A percentile compares a stretch with the other conserved stretches of the same genome.
phyloP scores from a whole-genome alignment of 495 filamentous ascomycete genomes.

The Cladorrhinum samala region DNA sequence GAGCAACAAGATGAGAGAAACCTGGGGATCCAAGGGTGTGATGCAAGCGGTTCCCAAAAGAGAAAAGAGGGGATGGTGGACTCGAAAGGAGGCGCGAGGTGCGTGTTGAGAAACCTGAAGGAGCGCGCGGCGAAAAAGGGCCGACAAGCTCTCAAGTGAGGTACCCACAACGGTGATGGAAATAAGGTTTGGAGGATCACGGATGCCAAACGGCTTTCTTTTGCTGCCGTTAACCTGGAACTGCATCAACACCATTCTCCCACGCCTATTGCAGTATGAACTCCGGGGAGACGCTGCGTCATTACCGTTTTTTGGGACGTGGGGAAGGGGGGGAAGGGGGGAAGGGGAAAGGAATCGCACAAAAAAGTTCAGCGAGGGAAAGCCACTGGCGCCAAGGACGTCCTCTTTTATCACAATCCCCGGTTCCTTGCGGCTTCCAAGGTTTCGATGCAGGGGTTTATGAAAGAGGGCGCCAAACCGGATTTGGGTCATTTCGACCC shows the following conservation, averaged over 20 bases:
- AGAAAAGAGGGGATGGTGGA: neutral
- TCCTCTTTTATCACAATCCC: neutral
- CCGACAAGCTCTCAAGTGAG: too few species aligned
- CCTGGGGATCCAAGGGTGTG: conserved; percentile 2
- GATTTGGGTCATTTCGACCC: neutral
- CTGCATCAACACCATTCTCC: conserved; percentile 8
- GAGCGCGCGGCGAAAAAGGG: too few species aligned
- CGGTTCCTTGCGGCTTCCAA: conserved; percentile 17
- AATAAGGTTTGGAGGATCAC: conserved; percentile 26
- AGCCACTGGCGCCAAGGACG: conserved; percentile 14
- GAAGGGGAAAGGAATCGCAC: neutral
- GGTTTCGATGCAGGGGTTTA: conserved; percentile 13
- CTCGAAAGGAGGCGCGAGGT: too few species aligned
- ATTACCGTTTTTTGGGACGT: conserved; percentile 17
- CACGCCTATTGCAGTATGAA: conserved; percentile 28
- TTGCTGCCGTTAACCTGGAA: neutral
- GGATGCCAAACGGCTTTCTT: conserved; percentile 12
- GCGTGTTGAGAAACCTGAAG: too few species aligned
- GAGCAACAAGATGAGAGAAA: too few species aligned
- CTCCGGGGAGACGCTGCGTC: conserved; percentile 21
- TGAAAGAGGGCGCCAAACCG: conserved; percentile 8
- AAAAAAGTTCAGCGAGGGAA: neutral
- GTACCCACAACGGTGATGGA: too few species aligned
- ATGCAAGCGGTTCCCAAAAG: conserved; percentile 6
- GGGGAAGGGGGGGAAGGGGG: conserved; percentile 7